Base-by-base conservation (phyloP, 1,284 basidiomycete species). In the Apiotrichum mycotoxinovorans region DNA sequence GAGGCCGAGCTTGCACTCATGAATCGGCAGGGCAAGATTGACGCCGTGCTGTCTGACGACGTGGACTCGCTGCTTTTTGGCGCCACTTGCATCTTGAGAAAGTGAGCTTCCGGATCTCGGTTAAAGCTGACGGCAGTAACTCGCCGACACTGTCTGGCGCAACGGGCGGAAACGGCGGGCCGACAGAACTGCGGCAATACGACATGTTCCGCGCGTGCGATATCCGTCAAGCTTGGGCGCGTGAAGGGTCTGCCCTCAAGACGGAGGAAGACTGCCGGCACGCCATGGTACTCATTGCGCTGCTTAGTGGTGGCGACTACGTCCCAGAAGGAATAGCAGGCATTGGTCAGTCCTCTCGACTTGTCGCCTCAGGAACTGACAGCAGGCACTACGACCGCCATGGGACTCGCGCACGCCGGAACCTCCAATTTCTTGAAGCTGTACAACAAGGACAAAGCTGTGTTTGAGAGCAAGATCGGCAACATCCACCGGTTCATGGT, bases 1-100 rank as follows among this genome's bases (percentile, higher is more conserved):
- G 95, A 98, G 74, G 95, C 95, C 0, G 95, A 98, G 70, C 81
- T 98, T 1, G 95, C 95, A 0, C 87, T 87, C 60, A 80, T 98
- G 62, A 92, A 91, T 66, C 78, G 80, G 4, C 83, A 86, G 34
- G 91, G 90, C 0, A 75, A 88, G 54, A 87, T 98, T 52, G 95
- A 98, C 70, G 91, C 86, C 0, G 84, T 98, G 12, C 79, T 96
- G 37, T 91, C 92, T 0, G 94, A 98, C 75, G 95, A 97, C 66
- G 90, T 91, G 0, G 95, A 98, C 68, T 91, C 86, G 27, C 86
- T 97, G 64, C 75, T 97, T 2, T 98, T 98, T 64, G 94, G 94
- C 15, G 91, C 91, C 0, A 81, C 77, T 2, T 84, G 84, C 43
- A 84, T 97, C 27, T 83, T 96, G 61, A 83, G 92, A 63, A 89